These are phyloP conservation scores for Cinnamomum chago DNA, from an alignment of 164 flowering plant genomes.

Conservation along the genomic window DNA sequence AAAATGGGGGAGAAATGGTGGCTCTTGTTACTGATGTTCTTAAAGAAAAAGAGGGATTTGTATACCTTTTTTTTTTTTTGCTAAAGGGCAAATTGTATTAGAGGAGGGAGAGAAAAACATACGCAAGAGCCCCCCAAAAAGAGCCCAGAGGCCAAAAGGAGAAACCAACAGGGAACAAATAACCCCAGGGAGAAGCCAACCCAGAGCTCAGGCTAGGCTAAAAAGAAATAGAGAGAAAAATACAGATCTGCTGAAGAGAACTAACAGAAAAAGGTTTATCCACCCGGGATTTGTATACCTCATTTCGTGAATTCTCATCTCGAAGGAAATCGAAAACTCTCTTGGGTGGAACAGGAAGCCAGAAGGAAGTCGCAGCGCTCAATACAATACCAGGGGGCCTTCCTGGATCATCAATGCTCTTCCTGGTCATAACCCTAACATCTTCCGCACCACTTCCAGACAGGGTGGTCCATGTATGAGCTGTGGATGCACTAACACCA, in stretches of 20 bases:
- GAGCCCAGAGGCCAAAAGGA: too few relatives aligned
- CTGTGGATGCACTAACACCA: conserved; percentile 78
- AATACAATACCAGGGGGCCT: conserved; percentile 84
- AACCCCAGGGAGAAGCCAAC: too few relatives aligned
- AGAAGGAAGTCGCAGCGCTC: conserved; percentile 83
- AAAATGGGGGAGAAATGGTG: too few relatives aligned
- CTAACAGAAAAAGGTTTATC: too few relatives aligned
- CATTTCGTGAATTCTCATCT: conserved; percentile 60
- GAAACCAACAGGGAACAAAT: too few relatives aligned
- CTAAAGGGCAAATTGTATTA: too few relatives aligned
- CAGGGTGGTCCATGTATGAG: conserved; percentile 77
- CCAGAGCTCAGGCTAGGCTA: too few relatives aligned
- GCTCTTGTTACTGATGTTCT: too few relatives aligned
- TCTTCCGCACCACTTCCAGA: conserved; percentile 78
- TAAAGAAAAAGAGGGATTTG: background rate
- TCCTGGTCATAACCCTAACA: conserved; percentile 77
- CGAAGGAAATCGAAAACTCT: conserved; percentile 73
- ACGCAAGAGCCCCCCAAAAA: too few relatives aligned
- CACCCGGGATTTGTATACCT: conserved; percentile 37
- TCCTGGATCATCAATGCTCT: conserved; percentile 82
- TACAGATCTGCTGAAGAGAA: too few relatives aligned
- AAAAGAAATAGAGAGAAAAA: too few relatives aligned
- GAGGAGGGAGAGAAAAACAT: too few relatives aligned
- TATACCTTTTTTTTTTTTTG: conserved; percentile 30
- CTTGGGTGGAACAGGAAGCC: conserved; percentile 71